Percentiles rank a stretch among this genome's conserved stretches.
Conservation (phyloP, 768 basidiomycete genomes). For the Leccinellum albellum region DNA sequence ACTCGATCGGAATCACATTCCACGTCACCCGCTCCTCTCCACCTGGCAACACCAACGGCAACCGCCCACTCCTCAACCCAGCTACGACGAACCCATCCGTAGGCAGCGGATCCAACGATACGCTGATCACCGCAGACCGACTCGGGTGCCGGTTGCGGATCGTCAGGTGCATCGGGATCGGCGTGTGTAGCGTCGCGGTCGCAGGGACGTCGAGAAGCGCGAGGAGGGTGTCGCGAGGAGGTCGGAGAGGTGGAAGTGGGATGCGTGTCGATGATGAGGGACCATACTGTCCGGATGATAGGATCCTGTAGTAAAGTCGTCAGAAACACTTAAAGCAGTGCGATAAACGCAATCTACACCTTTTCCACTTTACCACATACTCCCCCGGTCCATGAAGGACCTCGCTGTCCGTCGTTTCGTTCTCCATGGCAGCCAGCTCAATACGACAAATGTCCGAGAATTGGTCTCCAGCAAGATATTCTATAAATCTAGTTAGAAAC, state of each 20-base stretch:
- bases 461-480: conserved; percentile 63
- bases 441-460: conserved; percentile 56
- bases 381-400: conserved; percentile 49
- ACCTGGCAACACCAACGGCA: conserved; percentile 74
- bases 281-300: conserved; percentile 42
- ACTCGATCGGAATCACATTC: conserved; percentile 71
- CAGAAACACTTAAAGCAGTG: background rate
- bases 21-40: conserved; percentile 63
- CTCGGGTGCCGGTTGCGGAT: conserved; percentile 64
- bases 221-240: conserved; percentile 59
- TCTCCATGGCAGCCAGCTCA: conserved; percentile 41
- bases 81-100: conserved; percentile 78
- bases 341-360: conserved; percentile 34
- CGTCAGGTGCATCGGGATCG: conserved; percentile 51
- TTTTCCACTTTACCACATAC: conserved; percentile 63
- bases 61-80: conserved; percentile 61
- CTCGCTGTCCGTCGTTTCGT: conserved; percentile 30
- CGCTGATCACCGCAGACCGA: conserved; percentile 63
- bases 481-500: conserved; percentile 32
- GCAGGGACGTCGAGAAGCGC: conserved; percentile 65
- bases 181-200: conserved; percentile 58
- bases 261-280: conserved; percentile 47
- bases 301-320: conserved; percentile 36
- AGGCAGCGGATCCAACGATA: conserved; percentile 68
- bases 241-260: conserved; percentile 57